Percentiles rank a stretch among this genome's conserved stretches.
These are phyloP conservation scores for Lyophyllum shimeji DNA, from an alignment of 768 basidiomycete species.

Conservation along the genomic window DNA sequence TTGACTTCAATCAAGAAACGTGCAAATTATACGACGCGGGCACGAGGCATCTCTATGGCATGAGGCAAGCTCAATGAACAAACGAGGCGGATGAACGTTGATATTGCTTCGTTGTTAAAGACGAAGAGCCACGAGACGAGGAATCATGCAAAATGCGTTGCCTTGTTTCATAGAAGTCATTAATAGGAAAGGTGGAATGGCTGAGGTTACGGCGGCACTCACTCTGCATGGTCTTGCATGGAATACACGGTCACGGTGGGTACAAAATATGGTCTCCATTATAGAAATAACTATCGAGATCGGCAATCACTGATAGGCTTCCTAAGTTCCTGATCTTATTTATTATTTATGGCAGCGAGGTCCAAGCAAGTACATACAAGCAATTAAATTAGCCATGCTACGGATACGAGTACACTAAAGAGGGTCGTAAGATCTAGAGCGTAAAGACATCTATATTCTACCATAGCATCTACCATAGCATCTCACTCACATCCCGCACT, in stretches of 20 bases:
- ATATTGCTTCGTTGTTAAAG: not conserved
- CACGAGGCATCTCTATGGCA: not conserved
- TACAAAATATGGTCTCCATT: too few relatives aligned
- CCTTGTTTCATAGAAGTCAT: not conserved
- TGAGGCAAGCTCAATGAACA: not conserved
- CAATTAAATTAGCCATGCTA: not conserved
- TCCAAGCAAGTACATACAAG: too few relatives aligned
- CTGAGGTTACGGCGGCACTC: not conserved
- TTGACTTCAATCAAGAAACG: not conserved
- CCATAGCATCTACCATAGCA: not conserved
- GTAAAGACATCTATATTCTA: not conserved
- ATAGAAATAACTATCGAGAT: too few relatives aligned
- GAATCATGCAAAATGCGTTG: not conserved
- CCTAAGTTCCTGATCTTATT: too few relatives aligned
- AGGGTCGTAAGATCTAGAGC: not conserved
- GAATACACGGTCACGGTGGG: too few relatives aligned
- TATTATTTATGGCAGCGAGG: too few relatives aligned
- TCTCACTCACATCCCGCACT: not conserved
- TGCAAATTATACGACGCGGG: not conserved
- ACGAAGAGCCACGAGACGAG: not conserved
- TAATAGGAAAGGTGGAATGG: not conserved
- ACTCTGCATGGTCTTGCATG: too few relatives aligned
- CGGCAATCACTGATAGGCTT: too few relatives aligned
- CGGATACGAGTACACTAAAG: not conserved
- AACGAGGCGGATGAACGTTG: constrained; percentile 5